Conservation (phyloP, 2,329 filamentous ascomycete genomes). For the Trematosphaeria pertusa region DNA sequence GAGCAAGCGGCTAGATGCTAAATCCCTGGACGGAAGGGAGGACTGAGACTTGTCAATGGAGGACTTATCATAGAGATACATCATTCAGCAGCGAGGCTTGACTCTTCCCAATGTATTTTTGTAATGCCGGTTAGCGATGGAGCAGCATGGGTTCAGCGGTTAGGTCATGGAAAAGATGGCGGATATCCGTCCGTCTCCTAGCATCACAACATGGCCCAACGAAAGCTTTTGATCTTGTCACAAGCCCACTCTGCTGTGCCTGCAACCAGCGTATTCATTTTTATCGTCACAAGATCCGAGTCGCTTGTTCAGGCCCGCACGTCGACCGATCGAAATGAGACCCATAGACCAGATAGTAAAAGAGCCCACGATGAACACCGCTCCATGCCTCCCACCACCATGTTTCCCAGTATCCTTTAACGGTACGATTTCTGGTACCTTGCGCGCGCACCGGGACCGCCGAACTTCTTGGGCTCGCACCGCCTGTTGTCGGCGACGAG, state of each 20-base stretch:
- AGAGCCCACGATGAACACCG: slow-evolving; percentile 49
- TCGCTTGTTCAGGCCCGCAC: slow-evolving; percentile 32
- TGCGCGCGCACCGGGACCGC: slow-evolving; percentile 90
- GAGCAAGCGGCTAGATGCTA: background rate
- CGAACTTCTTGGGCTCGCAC: slow-evolving; percentile 99
- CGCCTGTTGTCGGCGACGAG: slow-evolving; percentile 99
- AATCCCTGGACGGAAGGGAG: background rate
- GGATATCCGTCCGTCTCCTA: background rate
- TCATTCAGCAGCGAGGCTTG: background rate
- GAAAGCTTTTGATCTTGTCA: slow-evolving; percentile 9
- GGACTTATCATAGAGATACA: background rate
- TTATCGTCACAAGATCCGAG: slow-evolving; percentile 48
- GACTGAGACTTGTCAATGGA: background rate
- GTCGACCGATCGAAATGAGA: slow-evolving; percentile 27
- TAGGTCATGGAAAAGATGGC: too few species aligned
- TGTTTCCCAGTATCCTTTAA: slow-evolving; percentile 62
- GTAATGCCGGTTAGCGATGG: slow-evolving; percentile 24
- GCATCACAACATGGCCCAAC: background rate
- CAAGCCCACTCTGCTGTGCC: slow-evolving; percentile 24
- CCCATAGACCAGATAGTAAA: slow-evolving; percentile 35
- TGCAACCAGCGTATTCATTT: slow-evolving; percentile 50
- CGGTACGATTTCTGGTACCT: slow-evolving; percentile 99
- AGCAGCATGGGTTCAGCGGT: slow-evolving; percentile 1
- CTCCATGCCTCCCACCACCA: slow-evolving; percentile 36
- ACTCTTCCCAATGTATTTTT: slow-evolving; percentile 2